phyloP scores from a whole-genome alignment of 1,139 yeast species.

The Candida pseudocylindracea region DNA sequence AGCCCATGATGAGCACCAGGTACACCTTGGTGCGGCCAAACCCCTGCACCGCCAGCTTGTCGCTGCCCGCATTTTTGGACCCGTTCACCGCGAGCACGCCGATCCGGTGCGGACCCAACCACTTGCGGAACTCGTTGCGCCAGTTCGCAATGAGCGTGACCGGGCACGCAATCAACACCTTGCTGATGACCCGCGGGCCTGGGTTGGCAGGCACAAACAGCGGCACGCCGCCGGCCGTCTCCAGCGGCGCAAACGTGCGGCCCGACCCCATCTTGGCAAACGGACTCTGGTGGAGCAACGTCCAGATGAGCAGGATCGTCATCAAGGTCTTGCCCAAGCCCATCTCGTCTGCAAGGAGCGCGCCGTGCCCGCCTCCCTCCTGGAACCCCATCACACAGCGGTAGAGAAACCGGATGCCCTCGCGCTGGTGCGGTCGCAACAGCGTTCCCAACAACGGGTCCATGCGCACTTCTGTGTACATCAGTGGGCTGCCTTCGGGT shows the following conservation, averaged over 20 bases:
- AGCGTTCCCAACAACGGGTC: constrained; percentile 38
- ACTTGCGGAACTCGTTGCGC: constrained; percentile 72
- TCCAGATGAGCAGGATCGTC: constrained; percentile 72
- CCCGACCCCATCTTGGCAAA: constrained; percentile 4
- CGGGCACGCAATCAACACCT: constrained; percentile 73
- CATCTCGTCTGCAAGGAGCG: constrained; percentile 90
- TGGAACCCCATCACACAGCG: constrained; percentile 58
- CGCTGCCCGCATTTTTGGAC: constrained; percentile 23
- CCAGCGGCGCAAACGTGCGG: constrained; percentile 7
- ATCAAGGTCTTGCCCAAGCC: constrained; percentile 87
- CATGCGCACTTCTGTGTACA: not conserved
- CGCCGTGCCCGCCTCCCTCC: constrained; percentile 23
- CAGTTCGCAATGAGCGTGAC: constrained; percentile 78
- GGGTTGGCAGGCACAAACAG: too few species aligned
- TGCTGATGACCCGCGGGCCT: constrained; percentile 11
- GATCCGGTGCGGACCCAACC: constrained; percentile 55
- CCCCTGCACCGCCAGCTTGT: constrained; percentile 19
- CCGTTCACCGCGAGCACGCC: constrained; percentile 29
- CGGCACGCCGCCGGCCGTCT: too few species aligned
- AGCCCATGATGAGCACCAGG: constrained; percentile 70
- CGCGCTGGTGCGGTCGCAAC: constrained; percentile 67
- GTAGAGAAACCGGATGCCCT: constrained; percentile 63
- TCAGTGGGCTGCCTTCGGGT: not conserved
- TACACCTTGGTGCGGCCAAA: constrained; percentile 55
- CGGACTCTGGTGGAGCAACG: constrained; percentile 59